Evolutionary conservation across 2,329 filamentous ascomycete species (phyloP).

Genomic region (Clarireedia homoeocarpa): DNA sequence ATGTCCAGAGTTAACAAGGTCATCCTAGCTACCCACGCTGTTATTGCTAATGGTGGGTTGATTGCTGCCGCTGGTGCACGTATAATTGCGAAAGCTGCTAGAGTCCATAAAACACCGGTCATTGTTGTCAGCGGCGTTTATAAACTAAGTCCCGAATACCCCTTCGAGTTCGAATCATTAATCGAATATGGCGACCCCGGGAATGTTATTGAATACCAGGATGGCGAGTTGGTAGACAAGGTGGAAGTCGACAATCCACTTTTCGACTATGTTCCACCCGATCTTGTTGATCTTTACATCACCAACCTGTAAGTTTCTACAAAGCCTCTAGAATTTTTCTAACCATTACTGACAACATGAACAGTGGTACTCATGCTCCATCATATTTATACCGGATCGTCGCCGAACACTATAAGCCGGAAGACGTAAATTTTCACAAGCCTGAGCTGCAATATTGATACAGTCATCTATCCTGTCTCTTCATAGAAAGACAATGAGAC

Average conservation of each 20-base stretch:
- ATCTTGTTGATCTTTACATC: conserved; percentile 72
- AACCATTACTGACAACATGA: conserved; percentile 13
- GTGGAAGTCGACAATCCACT: conserved; percentile 72
- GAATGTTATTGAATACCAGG: conserved; percentile 67
- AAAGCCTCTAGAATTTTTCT: conserved; percentile 13
- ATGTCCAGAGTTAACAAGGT: conserved; percentile 97
- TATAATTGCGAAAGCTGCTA: conserved; percentile 77
- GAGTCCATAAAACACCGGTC: conserved; percentile 73
- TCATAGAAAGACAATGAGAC: neutral
- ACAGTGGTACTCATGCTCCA: conserved; percentile 57
- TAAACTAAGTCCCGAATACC: conserved; percentile 85
- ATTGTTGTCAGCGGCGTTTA: conserved; percentile 88
- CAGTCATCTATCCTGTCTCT: too few species aligned
- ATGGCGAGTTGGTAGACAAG: conserved; percentile 70
- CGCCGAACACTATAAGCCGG: conserved; percentile 65
- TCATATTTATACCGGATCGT: conserved; percentile 68
- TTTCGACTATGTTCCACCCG: conserved; percentile 74
- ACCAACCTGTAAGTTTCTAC: conserved; percentile 63
- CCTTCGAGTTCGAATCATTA: conserved; percentile 71
- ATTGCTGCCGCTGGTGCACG: conserved; percentile 78
- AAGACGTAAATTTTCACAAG: conserved; percentile 57
- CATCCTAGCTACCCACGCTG: conserved; percentile 77
- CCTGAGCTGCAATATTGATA: conserved; percentile 26
- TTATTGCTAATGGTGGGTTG: conserved; percentile 81
- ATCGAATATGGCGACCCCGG: conserved; percentile 83